Base-by-base conservation (phyloP, 2,329 filamentous ascomycete species). In the Geosmithia morbida region DNA sequence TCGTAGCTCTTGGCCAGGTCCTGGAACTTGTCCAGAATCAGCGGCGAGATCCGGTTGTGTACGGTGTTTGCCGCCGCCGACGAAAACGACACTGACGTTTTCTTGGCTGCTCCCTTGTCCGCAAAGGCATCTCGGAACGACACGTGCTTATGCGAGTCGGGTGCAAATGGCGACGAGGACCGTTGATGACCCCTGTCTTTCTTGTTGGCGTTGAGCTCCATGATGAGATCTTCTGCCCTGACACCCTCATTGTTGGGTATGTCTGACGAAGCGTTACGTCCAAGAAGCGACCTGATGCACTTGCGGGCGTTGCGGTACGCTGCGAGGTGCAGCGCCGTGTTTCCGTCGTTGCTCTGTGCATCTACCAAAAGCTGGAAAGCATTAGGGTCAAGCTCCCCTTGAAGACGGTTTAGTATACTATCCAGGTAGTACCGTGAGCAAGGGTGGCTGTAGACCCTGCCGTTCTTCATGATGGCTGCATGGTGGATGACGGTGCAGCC, bases 351-450 rank as follows among this genome's bases (percentile, higher is more conserved):
- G 61, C 98, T 90, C 58, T 88, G 85, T 8, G 80, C 75, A 56
- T 95, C 87, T 11, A 98, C 69, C 11, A 97, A 66, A 44, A 79
- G 71, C 51, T 88, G 85, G 44, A 97, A 79, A 48, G 86, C 81
- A 48, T 82, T 78, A 8, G 82, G 82, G 5, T 87, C 79, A 54
- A 85, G 79, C 1, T 81, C 79, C 57, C 94, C 87, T 51, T 82
- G 79, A 50, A 98, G 77, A 61, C 84, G 88, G 63, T 94, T 90
- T 48, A 97, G 72, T 51, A 97, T 82, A 53, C 84, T 84, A 62
- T 97, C 90, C 30, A 95, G 77, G 64, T 98, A 98, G 62, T 97
- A 97, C 33, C 87, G 78, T 30, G 89, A 88, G 57, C 86, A 94
- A 19, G 85, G 83, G 59, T 89, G 88, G 63, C 90, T 95, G 51